Evolutionary conservation across 2,329 filamentous ascomycete genomes (phyloP).

Genomic region (Biscogniauxia mediterranea): DNA sequence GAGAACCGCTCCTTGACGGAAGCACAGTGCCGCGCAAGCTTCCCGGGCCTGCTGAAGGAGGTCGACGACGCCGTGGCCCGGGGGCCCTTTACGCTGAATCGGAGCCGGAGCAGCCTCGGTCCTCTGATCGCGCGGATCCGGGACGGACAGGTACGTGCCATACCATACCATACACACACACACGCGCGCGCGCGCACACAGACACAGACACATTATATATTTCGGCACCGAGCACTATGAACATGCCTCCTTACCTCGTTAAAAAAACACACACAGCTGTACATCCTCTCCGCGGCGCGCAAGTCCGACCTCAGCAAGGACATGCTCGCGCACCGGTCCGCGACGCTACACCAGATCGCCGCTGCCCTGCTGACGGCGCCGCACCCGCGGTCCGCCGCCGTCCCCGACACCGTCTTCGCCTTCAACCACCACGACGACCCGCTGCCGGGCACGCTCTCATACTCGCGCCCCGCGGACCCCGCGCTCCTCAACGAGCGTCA

Average conservation of each 20-base stretch:
- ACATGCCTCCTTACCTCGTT: neutral
- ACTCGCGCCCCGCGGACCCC: slow-evolving; percentile 45
- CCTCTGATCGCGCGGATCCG: slow-evolving; percentile 43
- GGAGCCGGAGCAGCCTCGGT: slow-evolving; percentile 37
- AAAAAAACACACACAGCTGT: slow-evolving; percentile 33
- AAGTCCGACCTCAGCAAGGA: slow-evolving; percentile 40
- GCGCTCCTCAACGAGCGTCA: slow-evolving; percentile 14
- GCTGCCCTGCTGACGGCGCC: slow-evolving; percentile 51
- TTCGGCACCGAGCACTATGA: slow-evolving; percentile 1
- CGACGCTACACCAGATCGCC: slow-evolving; percentile 54
- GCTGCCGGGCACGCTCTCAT: slow-evolving; percentile 42
- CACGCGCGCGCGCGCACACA: too few species aligned
- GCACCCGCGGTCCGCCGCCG: slow-evolving; percentile 25
- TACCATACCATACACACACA: neutral
- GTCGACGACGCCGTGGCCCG: slow-evolving; percentile 44
- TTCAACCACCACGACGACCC: slow-evolving; percentile 52
- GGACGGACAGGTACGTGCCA: slow-evolving; percentile 37
- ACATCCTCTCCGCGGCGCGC: slow-evolving; percentile 43
- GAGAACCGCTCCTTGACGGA: slow-evolving; percentile 41
- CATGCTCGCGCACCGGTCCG: slow-evolving; percentile 48
- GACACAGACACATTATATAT: neutral
- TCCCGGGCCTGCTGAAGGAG: slow-evolving; percentile 47
- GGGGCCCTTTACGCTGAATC: slow-evolving; percentile 42
- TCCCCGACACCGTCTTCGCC: slow-evolving; percentile 52
- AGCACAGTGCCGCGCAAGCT: slow-evolving; percentile 41